phyloP scores from a whole-genome alignment of 352 stramenopile genomes.

The Pythium brachiatum region DNA sequence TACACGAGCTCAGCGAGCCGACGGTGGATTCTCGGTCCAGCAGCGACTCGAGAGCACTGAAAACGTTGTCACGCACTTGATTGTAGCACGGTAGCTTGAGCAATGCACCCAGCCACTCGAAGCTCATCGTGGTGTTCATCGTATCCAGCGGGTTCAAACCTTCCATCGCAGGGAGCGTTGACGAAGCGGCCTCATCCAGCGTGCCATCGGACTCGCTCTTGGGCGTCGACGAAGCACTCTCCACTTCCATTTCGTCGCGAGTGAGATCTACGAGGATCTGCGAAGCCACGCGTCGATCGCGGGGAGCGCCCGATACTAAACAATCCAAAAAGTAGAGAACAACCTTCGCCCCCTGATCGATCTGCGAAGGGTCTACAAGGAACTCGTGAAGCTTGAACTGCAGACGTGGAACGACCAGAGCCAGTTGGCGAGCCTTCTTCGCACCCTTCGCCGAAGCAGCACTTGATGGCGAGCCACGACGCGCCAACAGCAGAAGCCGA shows the following conservation, averaged over 20 bases:
- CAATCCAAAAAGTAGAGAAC: conserved; percentile 74
- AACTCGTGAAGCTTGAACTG: conserved; percentile 58
- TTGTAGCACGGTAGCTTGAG: conserved; percentile 65
- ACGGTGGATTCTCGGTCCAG: conserved; percentile 75
- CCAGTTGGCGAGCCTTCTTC: conserved; percentile 25
- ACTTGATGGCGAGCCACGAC: conserved; percentile 20
- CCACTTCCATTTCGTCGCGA: conserved; percentile 13
- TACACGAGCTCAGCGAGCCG: conserved; percentile 53
- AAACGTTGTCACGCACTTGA: conserved; percentile 53
- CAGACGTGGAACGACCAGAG: conserved; percentile 49
- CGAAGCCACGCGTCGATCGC: conserved; percentile 54
- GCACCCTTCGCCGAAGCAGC: background rate
- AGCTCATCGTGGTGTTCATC: conserved; percentile 38
- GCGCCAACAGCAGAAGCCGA: conserved; percentile 68
- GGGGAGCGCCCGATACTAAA: conserved; percentile 47
- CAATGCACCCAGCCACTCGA: conserved; percentile 66
- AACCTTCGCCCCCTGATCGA: conserved; percentile 41
- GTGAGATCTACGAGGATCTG: conserved; percentile 69
- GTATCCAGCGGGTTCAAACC: conserved; percentile 28
- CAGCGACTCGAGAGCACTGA: conserved; percentile 63
- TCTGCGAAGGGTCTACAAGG: conserved; percentile 36
- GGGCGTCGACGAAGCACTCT: conserved; percentile 25
- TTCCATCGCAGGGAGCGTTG: conserved; percentile 10
- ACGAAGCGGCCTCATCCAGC: conserved; percentile 28
- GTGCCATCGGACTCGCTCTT: conserved; percentile 29